phyloP scores from a whole-genome alignment of 2,329 filamentous ascomycete species.

The Diplodia corticola region DNA sequence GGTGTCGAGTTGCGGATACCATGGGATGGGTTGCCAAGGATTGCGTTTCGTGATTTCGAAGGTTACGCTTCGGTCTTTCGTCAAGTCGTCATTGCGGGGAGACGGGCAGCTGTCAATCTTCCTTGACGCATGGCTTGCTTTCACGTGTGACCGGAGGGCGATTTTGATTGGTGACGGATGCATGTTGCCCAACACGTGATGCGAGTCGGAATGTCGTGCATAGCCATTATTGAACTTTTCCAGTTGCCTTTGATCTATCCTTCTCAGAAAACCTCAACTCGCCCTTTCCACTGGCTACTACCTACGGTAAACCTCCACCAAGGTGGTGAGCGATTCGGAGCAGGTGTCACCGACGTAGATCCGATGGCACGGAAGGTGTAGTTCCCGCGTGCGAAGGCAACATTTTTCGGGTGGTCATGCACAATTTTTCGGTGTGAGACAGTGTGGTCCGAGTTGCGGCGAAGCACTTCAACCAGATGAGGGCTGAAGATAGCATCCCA shows the following conservation, averaged over 20 bases:
- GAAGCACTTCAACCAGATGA: constrained; percentile 1
- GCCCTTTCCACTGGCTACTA: neutral
- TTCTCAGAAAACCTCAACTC: neutral
- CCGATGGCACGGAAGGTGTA: neutral
- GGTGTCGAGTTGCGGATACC: neutral
- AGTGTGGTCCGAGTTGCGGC: constrained; percentile 1
- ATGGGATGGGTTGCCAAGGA: neutral
- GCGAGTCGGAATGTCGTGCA: neutral
- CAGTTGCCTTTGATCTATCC: neutral
- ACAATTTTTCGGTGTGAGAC: neutral
- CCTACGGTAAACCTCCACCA: no score
- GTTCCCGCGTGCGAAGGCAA: neutral
- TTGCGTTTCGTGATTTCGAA: neutral
- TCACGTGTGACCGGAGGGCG: neutral
- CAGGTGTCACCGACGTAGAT: neutral
- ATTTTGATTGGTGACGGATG: neutral
- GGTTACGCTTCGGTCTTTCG: neutral
- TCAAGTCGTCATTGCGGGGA: neutral
- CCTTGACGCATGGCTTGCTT: neutral
- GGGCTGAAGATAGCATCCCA: neutral
- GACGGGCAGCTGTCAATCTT: neutral
- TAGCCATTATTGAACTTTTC: neutral
- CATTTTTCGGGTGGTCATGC: neutral
- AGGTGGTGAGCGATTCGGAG: neutral
- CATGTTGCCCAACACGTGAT: neutral